Base-by-base conservation (phyloP, 257 asterid genomes). In the Fraxinus anomala region DNA sequence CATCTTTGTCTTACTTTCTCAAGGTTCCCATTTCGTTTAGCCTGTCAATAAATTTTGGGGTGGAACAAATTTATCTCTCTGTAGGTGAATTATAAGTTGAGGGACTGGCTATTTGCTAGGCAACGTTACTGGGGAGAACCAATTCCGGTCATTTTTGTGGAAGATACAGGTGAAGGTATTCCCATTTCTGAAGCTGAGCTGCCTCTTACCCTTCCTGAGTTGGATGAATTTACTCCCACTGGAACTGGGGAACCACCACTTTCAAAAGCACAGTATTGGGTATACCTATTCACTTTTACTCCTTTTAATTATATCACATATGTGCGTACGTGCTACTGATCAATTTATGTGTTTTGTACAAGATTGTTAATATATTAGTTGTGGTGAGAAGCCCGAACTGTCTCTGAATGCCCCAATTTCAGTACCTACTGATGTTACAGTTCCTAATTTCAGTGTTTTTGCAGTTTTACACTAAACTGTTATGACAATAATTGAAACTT, bases 61-160 rank as follows among this genome's bases (percentile, higher is more conserved):
- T 69, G 72, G 56, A 69, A 39, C 82, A 74, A 72, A 37, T 75
- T 80, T 84, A 31, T 82, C 39, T 85, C 54, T 28, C 65, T 82
- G 47, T 78, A 95, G 99, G 96, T 92, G 77, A 95, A 95, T 80
- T 95, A 79, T 83, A 95, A 93, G 86, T 87, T 95, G 74, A 88
- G 98, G 82, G 99, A 95, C 85, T 95, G 99, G 98, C 94, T 95
- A 79, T 95, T 95, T 84, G 99, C 99, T 34, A 83, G 98, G 72
- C 99, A 95, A 81, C 97, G 99, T 71, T 95, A 95, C 77, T 95
- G 99, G 99, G 99, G 99, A 78, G 99, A 95, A 82, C 99, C 99
- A 66, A 95, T 95, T 75, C 98, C 99, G 10, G 93, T 95, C 70
- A 77, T 93, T 39, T 91, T 90, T 83, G 76, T 82, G 84, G 91